Base-by-base conservation (phyloP, 495 filamentous ascomycete species). In the Extremus antarcticus region DNA sequence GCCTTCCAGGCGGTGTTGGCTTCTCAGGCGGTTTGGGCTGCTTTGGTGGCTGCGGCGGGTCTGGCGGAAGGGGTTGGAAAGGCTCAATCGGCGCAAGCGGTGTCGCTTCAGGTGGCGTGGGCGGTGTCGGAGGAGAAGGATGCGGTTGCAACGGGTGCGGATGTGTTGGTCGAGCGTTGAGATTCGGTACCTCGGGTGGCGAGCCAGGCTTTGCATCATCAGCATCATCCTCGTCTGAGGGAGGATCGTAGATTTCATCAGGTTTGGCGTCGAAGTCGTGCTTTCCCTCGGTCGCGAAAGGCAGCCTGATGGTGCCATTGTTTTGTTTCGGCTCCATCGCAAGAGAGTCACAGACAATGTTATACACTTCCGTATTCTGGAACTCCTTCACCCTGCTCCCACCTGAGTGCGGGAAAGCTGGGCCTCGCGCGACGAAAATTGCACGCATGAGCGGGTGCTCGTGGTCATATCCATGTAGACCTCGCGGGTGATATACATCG, bases 301-400 rank as follows among this genome's bases (percentile, higher is more conserved):
- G 87, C 0, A 95, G 77, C 19, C 86, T 82, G 19, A 95, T 65
- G 0, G 90, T 95, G n/a, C 90, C 90, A 64, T 95, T 95, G 64
- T 90, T 92, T 0, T 86, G 76, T 23, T 73, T 75, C 0, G 84
- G 83, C 7, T 65, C 59, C 48, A 95, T 71, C 4, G 82, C 83
- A 29, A 96, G 65, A 1, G 85, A 86, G 62, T 94, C 88, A 63
- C 90, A 97, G 29, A 99, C 66, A 49, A 97, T 86, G 60, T 95
- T 94, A 65, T 97, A 97, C 1, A 99, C 87, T 60, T 99, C 90
- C 53, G 76, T 87, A 57, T 99, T 99, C 79, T 92, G 88, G 68
- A 96, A 96, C 29, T 11, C 50, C 3, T 19, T 9, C 16, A 51
- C 48, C 13, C 19, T 16, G 29, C 48, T 39, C 4, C 48, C 48